Conservation (phyloP, 1,139 yeast species). For the Zygosaccharomyces sapae region DNA sequence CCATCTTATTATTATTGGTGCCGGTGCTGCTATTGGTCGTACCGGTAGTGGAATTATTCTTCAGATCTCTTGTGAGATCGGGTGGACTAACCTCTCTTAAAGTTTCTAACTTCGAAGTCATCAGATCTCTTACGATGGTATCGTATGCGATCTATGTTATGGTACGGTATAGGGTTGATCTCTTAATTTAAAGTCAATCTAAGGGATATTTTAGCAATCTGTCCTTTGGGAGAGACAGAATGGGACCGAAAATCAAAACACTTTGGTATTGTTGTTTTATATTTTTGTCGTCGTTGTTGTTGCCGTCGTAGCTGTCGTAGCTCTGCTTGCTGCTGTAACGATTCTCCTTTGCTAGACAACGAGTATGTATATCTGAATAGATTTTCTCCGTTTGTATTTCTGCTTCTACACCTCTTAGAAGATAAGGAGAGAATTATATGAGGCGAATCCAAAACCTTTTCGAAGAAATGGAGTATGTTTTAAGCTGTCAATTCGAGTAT, state of each 20-base stretch:
- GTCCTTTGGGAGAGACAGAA: too few relatives aligned
- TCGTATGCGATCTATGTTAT: too few relatives aligned
- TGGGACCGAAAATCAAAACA: too few relatives aligned
- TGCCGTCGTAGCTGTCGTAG: too few relatives aligned
- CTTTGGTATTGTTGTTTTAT: too few relatives aligned
- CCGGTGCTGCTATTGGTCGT: constrained; percentile 14
- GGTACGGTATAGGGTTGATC: neutral
- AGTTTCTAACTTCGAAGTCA: constrained; percentile 10
- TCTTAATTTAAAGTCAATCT: neutral
- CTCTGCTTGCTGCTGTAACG: too few relatives aligned
- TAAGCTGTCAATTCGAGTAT: neutral
- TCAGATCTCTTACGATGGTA: neutral
- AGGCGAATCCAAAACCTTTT: neutral
- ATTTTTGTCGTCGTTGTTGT: too few relatives aligned
- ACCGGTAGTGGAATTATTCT: constrained; percentile 7
- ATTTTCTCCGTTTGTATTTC: too few relatives aligned
- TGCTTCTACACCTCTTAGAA: neutral
- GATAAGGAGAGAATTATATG: neutral
- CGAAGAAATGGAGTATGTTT: neutral
- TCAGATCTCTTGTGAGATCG: neutral
- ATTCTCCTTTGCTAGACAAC: too few relatives aligned
- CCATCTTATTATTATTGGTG: constrained; percentile 20
- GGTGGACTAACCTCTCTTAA: constrained; percentile 12
- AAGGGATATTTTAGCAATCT: neutral
- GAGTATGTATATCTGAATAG: too few relatives aligned